Evolutionary conservation across 2,329 filamentous ascomycete genomes (phyloP).

Genomic region (Lachnellula cervina): DNA sequence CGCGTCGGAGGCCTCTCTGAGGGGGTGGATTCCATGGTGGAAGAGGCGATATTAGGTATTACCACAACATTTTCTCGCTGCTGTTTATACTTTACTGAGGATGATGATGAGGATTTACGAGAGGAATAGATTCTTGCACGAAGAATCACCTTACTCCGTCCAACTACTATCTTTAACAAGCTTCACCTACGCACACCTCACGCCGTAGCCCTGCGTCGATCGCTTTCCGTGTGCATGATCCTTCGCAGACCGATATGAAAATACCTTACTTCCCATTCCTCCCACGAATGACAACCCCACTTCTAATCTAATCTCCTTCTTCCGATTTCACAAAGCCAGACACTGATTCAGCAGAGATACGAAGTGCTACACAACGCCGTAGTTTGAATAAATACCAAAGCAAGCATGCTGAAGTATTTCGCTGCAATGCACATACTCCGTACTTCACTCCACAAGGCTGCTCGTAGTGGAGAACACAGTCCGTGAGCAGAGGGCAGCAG

Average conservation of each 20-base stretch:
- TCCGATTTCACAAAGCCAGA: not conserved
- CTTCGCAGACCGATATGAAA: not conserved
- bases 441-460: not conserved
- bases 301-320: not conserved
- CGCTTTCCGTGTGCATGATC: slow-evolving; percentile 10
- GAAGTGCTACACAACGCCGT: too few species aligned
- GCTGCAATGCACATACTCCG: too few species aligned
- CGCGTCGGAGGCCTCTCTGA: not conserved
- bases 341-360: not conserved
- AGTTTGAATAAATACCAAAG: too few species aligned
- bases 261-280: not conserved
- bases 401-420: too few species aligned
- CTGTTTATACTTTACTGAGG: not conserved
- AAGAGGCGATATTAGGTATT: not conserved
- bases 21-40: not conserved
- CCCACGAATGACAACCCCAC: not conserved
- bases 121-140: not conserved
- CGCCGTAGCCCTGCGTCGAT: slow-evolving; percentile 8
- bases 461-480: not conserved
- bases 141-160: not conserved
- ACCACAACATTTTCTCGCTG: not conserved
- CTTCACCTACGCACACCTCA: not conserved
- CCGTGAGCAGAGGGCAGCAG: not conserved
- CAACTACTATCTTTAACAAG: not conserved
- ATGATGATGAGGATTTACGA: not conserved